Evolutionary conservation across 495 filamentous ascomycete genomes (phyloP).

Genomic region (Penicillium soppii): DNA sequence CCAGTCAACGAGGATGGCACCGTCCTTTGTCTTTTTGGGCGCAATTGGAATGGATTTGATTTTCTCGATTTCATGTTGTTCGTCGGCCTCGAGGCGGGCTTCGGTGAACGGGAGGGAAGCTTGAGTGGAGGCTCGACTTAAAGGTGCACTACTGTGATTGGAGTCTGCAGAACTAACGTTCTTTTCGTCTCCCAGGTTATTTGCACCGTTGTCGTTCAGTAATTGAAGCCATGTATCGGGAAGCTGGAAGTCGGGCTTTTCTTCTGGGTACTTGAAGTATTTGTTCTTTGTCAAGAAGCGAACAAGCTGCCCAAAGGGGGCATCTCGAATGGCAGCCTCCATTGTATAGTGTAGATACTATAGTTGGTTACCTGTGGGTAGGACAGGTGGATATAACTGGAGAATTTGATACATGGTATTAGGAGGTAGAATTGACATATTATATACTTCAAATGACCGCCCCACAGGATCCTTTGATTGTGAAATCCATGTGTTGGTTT

Average conservation of each 20-base stretch:
- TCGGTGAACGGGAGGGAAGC: conserved; percentile 35
- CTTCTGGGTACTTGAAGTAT: conserved; percentile 55
- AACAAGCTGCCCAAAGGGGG: conserved; percentile 54
- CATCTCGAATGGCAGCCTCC: conserved; percentile 42
- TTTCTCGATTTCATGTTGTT: conserved; percentile 32
- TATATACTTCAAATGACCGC: too few relatives aligned
- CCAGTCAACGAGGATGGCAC: conserved; percentile 53
- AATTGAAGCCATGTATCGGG: conserved; percentile 43
- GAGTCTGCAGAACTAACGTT: neutral
- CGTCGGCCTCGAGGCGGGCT: conserved; percentile 40
- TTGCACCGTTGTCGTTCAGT: conserved; percentile 8
- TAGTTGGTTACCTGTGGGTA: neutral
- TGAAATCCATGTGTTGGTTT: too few relatives aligned
- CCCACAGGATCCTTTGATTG: too few relatives aligned
- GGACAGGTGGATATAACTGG: neutral
- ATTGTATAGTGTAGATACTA: conserved; percentile 17
- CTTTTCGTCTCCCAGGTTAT: conserved; percentile 8
- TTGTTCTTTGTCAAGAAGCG: conserved; percentile 49
- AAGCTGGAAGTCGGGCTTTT: conserved; percentile 49
- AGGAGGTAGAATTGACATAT: neutral
- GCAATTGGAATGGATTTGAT: conserved; percentile 48
- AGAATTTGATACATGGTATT: neutral
- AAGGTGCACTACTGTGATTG: conserved; percentile 4
- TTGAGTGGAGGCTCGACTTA: conserved; percentile 14
- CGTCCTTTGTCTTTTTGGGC: conserved; percentile 39